Evolutionary conservation across 371 early-diverging fungal species (phyloP), one percentile per base, ranked within the genome.

Genomic region (Rhizopus stolonifer): DNA sequence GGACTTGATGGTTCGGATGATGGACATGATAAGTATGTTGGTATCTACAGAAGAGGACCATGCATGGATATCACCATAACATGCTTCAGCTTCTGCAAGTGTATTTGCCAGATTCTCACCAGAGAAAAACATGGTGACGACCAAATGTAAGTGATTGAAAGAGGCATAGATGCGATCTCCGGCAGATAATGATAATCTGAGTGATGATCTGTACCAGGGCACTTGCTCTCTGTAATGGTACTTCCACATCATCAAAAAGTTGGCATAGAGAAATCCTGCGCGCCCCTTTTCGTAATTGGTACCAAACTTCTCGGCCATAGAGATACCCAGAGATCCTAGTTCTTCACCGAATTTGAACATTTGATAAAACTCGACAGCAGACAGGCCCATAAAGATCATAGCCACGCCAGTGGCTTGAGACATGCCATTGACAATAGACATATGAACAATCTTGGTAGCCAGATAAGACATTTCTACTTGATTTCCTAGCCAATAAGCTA

Each of bases 91-190:
- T 31, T 65, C 65, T 1, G 47, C 43, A 22, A 76, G 19, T 0
- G 59, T 57, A 39, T 64, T 55, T 0, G 64, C 49, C 6, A 70
- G 14, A 22, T 61, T 54, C 0, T 60, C 26, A n/a, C 72, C 76
- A 0, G 47, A 19, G 21, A 31, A 65, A 38, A 72, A 65, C 49
- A 60, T 58, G 14, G 26, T 29, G 1, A 45, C 53, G 3, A 55
- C 70, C 9, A 70, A 52, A 22, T 72, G 77, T 2, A 76, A 14
- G 13, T 64, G 68, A 1, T 58, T 24, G 23, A 68, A 76, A 0
- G 72, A 70, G 2, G 58, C 56, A 46, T 72, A 76, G 23, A 76
- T 76, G 25, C 71, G 66, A 42, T 76, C 77, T 18, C 77, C 77
- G 1, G 69, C 70, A 2, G 70, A 52, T n/a, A 66, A 17, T 3